These are phyloP conservation scores for Globisporangium irregulare DNA, from an alignment of 352 stramenopile genomes.

Conservation along the genomic window DNA sequence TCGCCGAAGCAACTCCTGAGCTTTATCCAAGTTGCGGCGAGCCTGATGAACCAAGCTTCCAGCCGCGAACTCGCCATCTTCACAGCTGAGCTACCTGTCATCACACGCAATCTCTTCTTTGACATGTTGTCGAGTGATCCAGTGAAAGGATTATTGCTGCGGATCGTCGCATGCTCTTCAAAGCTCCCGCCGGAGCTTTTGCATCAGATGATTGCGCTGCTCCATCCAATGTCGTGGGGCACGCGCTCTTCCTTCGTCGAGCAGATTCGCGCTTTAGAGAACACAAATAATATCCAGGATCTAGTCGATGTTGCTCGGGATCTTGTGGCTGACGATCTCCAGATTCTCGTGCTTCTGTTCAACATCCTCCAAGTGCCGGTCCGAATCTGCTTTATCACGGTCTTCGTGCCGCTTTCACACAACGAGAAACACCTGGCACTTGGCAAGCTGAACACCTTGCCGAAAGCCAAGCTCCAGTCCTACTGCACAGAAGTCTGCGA, in stretches of 20 bases:
- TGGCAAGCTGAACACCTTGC: constrained; percentile 33
- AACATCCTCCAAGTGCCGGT: constrained; percentile 36
- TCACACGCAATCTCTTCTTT: constrained; percentile 47
- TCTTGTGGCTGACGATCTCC: constrained; percentile 34
- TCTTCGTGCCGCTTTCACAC: constrained; percentile 30
- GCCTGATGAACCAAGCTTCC: constrained; percentile 72
- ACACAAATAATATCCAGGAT: constrained; percentile 28
- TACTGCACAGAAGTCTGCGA: constrained; percentile 39
- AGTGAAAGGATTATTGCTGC: constrained; percentile 56
- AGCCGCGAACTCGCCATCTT: constrained; percentile 65
- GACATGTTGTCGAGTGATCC: constrained; percentile 33
- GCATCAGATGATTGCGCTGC: constrained; percentile 40
- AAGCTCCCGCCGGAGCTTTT: constrained; percentile 36
- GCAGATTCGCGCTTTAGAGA: constrained; percentile 53
- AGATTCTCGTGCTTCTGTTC: constrained; percentile 39
- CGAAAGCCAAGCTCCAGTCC: constrained; percentile 32
- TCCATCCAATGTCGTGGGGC: constrained; percentile 49
- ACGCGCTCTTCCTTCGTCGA: constrained; percentile 56
- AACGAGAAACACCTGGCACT: constrained; percentile 27
- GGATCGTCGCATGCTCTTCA: constrained; percentile 53
- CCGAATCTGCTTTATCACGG: constrained; percentile 30
- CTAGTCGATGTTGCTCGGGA: constrained; percentile 32
- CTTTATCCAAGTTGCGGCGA: constrained; percentile 48
- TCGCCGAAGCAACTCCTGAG: constrained; percentile 30
- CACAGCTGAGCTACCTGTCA: constrained; percentile 37